Percentiles rank a stretch among this genome's conserved stretches.
Evolutionary conservation across 208 protist species (phyloP).

Genomic region (Endotrypanum monterogeii): DNA sequence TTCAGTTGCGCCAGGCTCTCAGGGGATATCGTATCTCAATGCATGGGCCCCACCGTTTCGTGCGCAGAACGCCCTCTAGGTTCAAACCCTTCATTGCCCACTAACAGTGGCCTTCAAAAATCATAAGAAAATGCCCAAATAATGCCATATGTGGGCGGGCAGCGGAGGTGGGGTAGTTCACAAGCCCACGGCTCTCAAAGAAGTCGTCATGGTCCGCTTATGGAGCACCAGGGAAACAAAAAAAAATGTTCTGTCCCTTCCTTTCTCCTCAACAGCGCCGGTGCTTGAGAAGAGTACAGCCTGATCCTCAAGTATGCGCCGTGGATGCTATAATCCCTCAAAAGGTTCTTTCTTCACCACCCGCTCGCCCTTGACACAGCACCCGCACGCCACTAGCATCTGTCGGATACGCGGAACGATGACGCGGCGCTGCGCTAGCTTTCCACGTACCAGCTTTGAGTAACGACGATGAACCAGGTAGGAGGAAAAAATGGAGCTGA

Average conservation of each 20-base stretch:
- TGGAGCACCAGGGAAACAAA: no score
- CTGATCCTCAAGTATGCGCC: neutral
- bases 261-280: neutral
- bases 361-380: neutral
- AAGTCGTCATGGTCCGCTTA: no score
- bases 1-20: no score
- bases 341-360: neutral
- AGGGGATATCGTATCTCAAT: no score
- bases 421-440: slow-evolving; percentile 32
- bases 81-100: no score
- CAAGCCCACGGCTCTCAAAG: no score
- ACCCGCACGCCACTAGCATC: neutral
- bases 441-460: slow-evolving; percentile 39
- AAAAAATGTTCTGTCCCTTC: neutral
- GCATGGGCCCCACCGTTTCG: no score
- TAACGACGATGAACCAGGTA: slow-evolving; percentile 41
- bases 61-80: no score
- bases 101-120: no score
- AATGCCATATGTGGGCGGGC: no score
- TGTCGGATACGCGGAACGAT: slow-evolving; percentile 33
- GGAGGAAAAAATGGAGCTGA: slow-evolving; percentile 18
- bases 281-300: neutral
- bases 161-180: no score
- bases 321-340: neutral
- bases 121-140: no score